Conservation (phyloP, 768 basidiomycete species). For the Daedaleopsis sinensis region DNA sequence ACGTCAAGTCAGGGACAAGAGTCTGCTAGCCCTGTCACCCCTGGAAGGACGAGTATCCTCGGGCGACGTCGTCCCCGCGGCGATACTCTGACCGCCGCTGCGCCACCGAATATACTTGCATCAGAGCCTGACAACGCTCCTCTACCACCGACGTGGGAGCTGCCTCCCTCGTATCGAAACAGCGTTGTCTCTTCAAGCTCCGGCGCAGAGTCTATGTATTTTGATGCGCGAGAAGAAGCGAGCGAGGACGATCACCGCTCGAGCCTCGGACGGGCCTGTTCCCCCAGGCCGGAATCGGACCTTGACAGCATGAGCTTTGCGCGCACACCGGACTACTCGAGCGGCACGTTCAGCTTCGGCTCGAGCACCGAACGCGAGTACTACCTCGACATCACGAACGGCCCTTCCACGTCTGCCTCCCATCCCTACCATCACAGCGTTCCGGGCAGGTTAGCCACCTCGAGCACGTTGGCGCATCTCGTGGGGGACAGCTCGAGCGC, state of each 20-base stretch:
- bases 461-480: conserved; percentile 7
- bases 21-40: neutral
- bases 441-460: conserved; percentile 3
- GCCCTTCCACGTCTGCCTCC: conserved; percentile 5
- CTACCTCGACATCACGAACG: neutral
- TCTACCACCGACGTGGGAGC: neutral
- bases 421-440: conserved; percentile 1
- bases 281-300: conserved; percentile 20
- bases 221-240: conserved; percentile 13
- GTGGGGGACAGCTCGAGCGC: conserved; percentile 6
- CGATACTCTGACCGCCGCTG: conserved; percentile 7
- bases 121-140: neutral
- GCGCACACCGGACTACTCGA: conserved; percentile 19
- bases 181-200: conserved; percentile 6
- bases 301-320: conserved; percentile 34
- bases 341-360: conserved; percentile 12
- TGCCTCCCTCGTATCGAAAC: neutral
- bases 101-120: conserved; percentile 4
- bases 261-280: conserved; percentile 2
- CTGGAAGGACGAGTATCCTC: neutral
- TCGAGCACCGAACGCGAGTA: conserved; percentile 10
- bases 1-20: neutral
- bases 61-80: conserved; percentile 4
- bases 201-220: conserved; percentile 6
- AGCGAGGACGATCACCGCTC: conserved; percentile 6